Evolutionary conservation across 2,329 filamentous ascomycete species (phyloP), one percentile per base, ranked within the genome.

Genomic region (Corniculantispora saksenae): DNA sequence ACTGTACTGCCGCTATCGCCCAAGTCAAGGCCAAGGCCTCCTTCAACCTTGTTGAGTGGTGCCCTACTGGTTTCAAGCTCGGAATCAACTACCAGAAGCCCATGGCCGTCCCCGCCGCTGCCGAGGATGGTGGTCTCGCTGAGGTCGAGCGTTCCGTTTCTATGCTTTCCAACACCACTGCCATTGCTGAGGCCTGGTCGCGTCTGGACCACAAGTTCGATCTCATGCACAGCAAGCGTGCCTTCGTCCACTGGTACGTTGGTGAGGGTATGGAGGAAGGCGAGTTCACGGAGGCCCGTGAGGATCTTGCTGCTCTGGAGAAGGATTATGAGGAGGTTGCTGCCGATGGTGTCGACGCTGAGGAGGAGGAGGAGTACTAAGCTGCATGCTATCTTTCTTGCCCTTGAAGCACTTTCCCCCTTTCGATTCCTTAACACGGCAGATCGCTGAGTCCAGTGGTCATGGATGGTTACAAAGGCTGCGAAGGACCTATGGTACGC

Each of bases 251-350:
- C 81, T 91, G 89, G 89, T 91, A 91, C 71, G 92, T 95, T 62
- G 92, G 92, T 70, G 92, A 95, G 82, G 92, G 92, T 81, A 95
- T 95, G 92, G 92, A 95, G 82, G 92, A 95, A 78, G 92, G 92
- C 73, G 92, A 95, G 79, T 95, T 95, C 82, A 91, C 89, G 68
- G 92, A 95, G 80, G 92, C 92, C 67, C 89, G 92, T 71, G 92
- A 95, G 82, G 92, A 95, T 77, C 83, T 95, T 67, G 92, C 92
- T 68, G 92, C 92, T 56, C 83, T 95, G 40, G 92, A 94, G 84
- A 92, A 90, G 83, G 91, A 94, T 73, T 94, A 94, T 76, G 91
- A 93, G 79, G 91, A 94, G 84, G 91, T 94, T 71, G 91, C 91
- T 67, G 86, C 83, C 76, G 91, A 94, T 79, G 91, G 89, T 70